Base-by-base conservation (phyloP, 805 yeast genomes). In the Wickerhamiella brachini region DNA sequence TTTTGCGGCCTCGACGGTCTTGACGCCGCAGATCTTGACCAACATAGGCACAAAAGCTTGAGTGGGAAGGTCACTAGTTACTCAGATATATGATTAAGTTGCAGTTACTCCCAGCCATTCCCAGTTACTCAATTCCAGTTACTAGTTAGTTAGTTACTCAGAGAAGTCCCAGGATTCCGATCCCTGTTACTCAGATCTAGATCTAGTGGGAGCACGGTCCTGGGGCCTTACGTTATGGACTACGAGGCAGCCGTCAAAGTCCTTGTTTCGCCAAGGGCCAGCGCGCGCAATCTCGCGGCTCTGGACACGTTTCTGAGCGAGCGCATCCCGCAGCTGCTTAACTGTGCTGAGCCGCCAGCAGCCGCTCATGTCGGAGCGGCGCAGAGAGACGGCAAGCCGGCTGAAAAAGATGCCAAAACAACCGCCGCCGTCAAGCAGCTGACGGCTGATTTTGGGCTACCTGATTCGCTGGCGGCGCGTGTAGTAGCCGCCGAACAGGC, bases 1-100 rank as follows among this genome's bases (percentile, higher is more conserved):
- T n/a, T 66, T 54, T 0, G 96, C 97, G 0, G 85, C 85, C 45
- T 80, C 83, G 0, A 66, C 62, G 2, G 82, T 72, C 56, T 77
- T 76, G 21, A 90, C 63, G 0, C 98, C 98, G 64, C 98, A 90
- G 3, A 90, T 79, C 62, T 90, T 90, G 5, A 84, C 83, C n/a
- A 85, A 44, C 41, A 37, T 37, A 31, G 38, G n/a, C n/a, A n/a
- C n/a, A n/a, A n/a, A n/a, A n/a, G n/a, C n/a, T n/a, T n/a, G n/a
- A n/a, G n/a, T n/a, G n/a, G n/a, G n/a, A n/a, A n/a, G n/a, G n/a
- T n/a, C n/a, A n/a, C n/a, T n/a, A n/a, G n/a, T n/a, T n/a, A n/a
- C n/a, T n/a, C n/a, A n/a, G n/a, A n/a, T n/a, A n/a, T n/a, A n/a
- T n/a, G n/a, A n/a, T n/a, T n/a, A n/a, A n/a, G n/a, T n/a, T n/a